Base-by-base conservation (phyloP, 1,139 yeast species). In the Kazachstania sp. region DNA sequence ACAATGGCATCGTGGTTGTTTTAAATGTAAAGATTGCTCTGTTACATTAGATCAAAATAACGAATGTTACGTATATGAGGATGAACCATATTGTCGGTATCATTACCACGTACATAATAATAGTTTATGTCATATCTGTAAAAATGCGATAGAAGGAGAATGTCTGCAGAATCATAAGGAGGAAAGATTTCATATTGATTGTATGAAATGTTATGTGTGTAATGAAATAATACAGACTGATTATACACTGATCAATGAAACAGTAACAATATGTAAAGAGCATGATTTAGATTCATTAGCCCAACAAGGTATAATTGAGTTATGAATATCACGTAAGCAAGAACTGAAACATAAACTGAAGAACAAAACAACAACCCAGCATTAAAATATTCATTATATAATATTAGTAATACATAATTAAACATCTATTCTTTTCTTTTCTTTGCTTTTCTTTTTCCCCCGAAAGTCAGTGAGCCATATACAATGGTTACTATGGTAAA, bases 1-100 rank as follows among this genome's bases (percentile, higher is more conserved):
- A 0, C 94, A 88, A 65, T 90, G 97, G 97, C 98, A 92, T 64
- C 74, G 95, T 45, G 69, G 73, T 15, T 92, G 98, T 64, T 90
- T 92, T 70, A 69, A 71, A 19, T 92, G 98, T 68, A 66, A 73
- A 20, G 64, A 69, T n/a, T 87, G 96, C 68, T 66, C 67, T 5
- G 60, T 74, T 1, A 67, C 64, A 39, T 84, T 84, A 64, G 73
- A 71, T 53, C 81, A 79, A 57, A 71, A 75, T 15, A 77, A 78
- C n/a, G 85, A 83, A 48, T 87, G 95, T 61, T 90, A 88, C 65
- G 95, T 86, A 3, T 72, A 79, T 41, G 72, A 80, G 42, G 95
- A 92, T 64, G 63, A 71, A 51, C 96, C 97, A 13, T 86, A 80
- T 65, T 92, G 98, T 70, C 77, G 78, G 55, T 66, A 68, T 44